These are phyloP conservation scores for Arthroderma uncinatum DNA, from an alignment of 2,329 filamentous ascomycete species.

Conservation along the genomic window DNA sequence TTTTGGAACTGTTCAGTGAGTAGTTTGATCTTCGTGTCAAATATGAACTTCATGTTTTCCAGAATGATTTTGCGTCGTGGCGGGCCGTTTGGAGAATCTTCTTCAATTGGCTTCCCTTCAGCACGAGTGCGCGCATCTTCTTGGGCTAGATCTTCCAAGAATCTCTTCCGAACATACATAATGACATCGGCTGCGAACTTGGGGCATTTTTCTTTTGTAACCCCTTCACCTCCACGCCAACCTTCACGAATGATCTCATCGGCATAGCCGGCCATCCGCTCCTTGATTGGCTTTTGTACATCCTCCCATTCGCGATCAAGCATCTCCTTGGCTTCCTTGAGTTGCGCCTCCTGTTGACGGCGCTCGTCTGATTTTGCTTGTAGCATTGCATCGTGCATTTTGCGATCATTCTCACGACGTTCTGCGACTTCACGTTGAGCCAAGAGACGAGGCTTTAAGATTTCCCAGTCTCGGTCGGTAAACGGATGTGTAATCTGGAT, in stretches of 20 bases:
- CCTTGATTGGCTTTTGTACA: conserved; percentile 54
- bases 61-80: conserved; percentile 55
- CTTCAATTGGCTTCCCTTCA: conserved; percentile 35
- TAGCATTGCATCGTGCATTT: conserved; percentile 37
- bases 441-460: conserved; percentile 56
- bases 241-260: conserved; percentile 56
- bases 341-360: conserved; percentile 38
- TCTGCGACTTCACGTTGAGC: conserved; percentile 57
- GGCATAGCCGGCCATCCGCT: conserved; percentile 54
- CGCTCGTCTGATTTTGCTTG: conserved; percentile 39
- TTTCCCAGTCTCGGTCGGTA: conserved; percentile 57
- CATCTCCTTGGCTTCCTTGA: conserved; percentile 46
- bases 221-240: conserved; percentile 53
- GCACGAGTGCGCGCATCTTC: conserved; percentile 40
- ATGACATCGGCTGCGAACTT: conserved; percentile 63
- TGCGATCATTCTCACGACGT: conserved; percentile 41
- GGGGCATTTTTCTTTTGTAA: conserved; percentile 53
- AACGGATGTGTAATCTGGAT: conserved; percentile 58
- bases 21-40: conserved; percentile 63
- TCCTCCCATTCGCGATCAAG: conserved; percentile 62
- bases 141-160: conserved; percentile 50
- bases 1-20: conserved; percentile 55
- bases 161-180: conserved; percentile 54
- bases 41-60: conserved; percentile 81
- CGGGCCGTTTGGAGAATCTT: conserved; percentile 44